phyloP scores from a whole-genome alignment of 768 basidiomycete species.

The Neoboletus magnificus region DNA sequence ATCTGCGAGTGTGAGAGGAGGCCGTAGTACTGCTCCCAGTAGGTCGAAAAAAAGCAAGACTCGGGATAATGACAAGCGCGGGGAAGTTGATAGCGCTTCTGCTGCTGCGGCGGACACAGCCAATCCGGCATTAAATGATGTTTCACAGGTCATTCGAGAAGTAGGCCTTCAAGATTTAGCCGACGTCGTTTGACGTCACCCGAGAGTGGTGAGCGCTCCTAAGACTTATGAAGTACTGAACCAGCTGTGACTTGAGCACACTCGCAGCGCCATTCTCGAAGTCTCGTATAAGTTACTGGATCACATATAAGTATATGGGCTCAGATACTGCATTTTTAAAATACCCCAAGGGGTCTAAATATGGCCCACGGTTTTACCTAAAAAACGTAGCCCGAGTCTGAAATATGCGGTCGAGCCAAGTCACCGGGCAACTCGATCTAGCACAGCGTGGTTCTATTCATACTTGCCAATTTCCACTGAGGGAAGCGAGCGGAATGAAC shows the following conservation, averaged over 20 bases:
- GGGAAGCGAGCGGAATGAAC: no score
- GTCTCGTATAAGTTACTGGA: neutral
- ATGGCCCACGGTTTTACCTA: no score
- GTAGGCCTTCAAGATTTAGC: no score
- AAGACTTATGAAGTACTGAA: no score
- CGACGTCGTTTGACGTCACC: neutral
- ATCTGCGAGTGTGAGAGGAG: neutral
- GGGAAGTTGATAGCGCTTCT: neutral
- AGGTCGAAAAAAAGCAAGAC: neutral
- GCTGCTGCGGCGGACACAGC: neutral
- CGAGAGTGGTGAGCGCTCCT: no score
- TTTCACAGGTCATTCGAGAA: slow-evolving; percentile 1
- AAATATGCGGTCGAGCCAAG: no score
- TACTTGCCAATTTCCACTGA: no score
- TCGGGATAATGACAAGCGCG: neutral
- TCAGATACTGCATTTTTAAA: neutral
- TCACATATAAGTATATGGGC: neutral
- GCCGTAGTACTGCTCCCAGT: neutral
- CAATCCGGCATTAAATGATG: neutral
- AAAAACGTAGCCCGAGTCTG: no score
- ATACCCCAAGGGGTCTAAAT: neutral
- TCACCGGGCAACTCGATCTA: no score
- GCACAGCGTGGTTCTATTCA: no score
- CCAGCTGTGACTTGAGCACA: neutral
- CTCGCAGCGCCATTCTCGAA: neutral